phyloP scores from a whole-genome alignment of 2,329 filamentous ascomycete genomes.

The Aspergillus ruber region DNA sequence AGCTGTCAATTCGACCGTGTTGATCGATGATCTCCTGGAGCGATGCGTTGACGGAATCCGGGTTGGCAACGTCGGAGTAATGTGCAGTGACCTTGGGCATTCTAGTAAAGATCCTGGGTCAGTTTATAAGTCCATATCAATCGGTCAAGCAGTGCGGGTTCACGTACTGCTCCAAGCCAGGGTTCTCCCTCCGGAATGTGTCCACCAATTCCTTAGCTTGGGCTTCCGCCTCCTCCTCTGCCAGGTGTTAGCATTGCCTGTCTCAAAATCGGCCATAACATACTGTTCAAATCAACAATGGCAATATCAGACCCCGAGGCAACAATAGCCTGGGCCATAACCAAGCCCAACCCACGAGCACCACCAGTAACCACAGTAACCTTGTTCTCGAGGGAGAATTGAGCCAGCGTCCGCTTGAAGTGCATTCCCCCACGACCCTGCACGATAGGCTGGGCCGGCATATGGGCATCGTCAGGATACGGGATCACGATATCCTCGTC shows the following conservation, averaged over 20 bases:
- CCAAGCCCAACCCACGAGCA: conserved; percentile 78
- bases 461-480: conserved; percentile 67
- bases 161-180: conserved; percentile 59
- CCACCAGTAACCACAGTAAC: conserved; percentile 85
- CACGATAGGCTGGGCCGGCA: conserved; percentile 65
- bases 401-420: conserved; percentile 75
- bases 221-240: conserved; percentile 75
- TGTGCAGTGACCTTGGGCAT: conserved; percentile 82
- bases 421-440: conserved; percentile 72
- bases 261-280: conserved; percentile 24
- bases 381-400: conserved; percentile 78
- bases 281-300: conserved; percentile 89
- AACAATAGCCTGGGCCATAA: conserved; percentile 88
- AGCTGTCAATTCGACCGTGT: conserved; percentile 80
- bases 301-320: conserved; percentile 83
- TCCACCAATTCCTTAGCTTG: conserved; percentile 69
- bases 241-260: conserved; percentile 3
- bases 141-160: not conserved
- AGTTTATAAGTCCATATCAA: not conserved
- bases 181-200: conserved; percentile 72
- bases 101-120: conserved; percentile 35
- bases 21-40: conserved; percentile 62
- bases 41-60: conserved; percentile 67
- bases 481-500: conserved; percentile 71
- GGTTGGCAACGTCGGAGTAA: conserved; percentile 78